Conservation (phyloP, 768 basidiomycete species). For the Artomyces pyxidatus region DNA sequence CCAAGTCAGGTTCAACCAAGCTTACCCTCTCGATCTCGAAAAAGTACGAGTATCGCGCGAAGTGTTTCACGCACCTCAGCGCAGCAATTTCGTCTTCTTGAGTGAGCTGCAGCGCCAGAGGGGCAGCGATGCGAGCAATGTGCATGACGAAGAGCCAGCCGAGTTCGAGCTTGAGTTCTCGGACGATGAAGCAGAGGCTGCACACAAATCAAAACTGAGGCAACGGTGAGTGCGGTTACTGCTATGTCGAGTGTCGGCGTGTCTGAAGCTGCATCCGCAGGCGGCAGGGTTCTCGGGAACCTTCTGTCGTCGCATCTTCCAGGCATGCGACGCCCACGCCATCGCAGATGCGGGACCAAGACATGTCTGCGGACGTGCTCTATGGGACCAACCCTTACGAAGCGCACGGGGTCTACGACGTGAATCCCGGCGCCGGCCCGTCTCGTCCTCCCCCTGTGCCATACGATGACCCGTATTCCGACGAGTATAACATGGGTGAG, state of each 20-base stretch:
- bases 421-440: conserved; percentile 35
- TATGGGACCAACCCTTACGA: conserved; percentile 56
- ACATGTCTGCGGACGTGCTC: conserved; percentile 37
- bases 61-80: conserved; percentile 76
- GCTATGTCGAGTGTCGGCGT: neutral
- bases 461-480: conserved; percentile 70
- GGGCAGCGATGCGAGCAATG: conserved; percentile 92
- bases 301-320: conserved; percentile 41
- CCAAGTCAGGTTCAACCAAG: conserved; percentile 70
- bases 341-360: conserved; percentile 46
- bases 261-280: conserved; percentile 23
- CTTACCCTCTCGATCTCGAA: conserved; percentile 51
- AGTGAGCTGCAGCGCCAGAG: conserved; percentile 59
- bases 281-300: conserved; percentile 43
- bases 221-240: conserved; percentile 37
- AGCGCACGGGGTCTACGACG: conserved; percentile 60
- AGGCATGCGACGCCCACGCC: conserved; percentile 47
- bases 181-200: conserved; percentile 87
- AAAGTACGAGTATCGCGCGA: conserved; percentile 47
- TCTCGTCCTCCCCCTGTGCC: conserved; percentile 62
- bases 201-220: conserved; percentile 54
- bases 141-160: conserved; percentile 88
- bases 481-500: conserved; percentile 20
- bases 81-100: conserved; percentile 81
- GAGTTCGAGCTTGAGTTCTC: conserved; percentile 91